A percentile compares a stretch with the other conserved stretches of the same genome.
phyloP scores from a whole-genome alignment of 176 grass and related monocot species.

The Dactylis glomerata region DNA sequence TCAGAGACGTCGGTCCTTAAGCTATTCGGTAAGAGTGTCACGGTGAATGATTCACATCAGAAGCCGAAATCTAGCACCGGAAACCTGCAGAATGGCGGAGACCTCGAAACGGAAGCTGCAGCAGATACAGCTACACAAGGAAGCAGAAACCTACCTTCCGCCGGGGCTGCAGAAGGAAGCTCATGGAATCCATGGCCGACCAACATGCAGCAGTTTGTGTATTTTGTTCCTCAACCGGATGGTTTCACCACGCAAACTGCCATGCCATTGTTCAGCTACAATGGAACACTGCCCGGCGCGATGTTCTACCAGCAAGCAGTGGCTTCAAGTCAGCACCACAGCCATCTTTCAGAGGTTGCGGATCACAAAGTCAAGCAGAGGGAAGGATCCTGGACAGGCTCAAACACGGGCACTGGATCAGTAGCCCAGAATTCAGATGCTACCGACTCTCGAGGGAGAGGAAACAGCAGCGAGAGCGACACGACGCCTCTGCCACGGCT shows the following conservation, averaged over 20 bases:
- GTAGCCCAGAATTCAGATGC: conserved; percentile 25
- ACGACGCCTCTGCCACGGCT: not conserved
- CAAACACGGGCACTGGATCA: conserved; percentile 34
- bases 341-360: conserved; percentile 3
- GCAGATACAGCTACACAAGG: not conserved
- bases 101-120: conserved; percentile 10
- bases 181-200: conserved; percentile 38
- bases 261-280: conserved; percentile 38
- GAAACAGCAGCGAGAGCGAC: conserved; percentile 19
- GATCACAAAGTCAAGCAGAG: conserved; percentile 36
- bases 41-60: conserved; percentile 17
- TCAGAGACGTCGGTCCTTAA: conserved; percentile 45
- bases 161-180: conserved; percentile 5
- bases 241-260: conserved; percentile 22
- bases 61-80: not conserved
- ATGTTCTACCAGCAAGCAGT: conserved; percentile 40
- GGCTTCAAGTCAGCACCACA: conserved; percentile 12
- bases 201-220: conserved; percentile 47
- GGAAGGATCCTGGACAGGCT: conserved; percentile 65
- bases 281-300: conserved; percentile 33
- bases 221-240: conserved; percentile 34
- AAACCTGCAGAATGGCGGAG: not conserved
- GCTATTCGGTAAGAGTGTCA: conserved; percentile 73
- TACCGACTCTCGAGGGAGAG: conserved; percentile 31
- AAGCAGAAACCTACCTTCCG: not conserved